Percentiles rank a stretch among this genome's conserved stretches.
phyloP scores from a whole-genome alignment of 495 filamentous ascomycete genomes.

The Pyronema omphalodes region DNA sequence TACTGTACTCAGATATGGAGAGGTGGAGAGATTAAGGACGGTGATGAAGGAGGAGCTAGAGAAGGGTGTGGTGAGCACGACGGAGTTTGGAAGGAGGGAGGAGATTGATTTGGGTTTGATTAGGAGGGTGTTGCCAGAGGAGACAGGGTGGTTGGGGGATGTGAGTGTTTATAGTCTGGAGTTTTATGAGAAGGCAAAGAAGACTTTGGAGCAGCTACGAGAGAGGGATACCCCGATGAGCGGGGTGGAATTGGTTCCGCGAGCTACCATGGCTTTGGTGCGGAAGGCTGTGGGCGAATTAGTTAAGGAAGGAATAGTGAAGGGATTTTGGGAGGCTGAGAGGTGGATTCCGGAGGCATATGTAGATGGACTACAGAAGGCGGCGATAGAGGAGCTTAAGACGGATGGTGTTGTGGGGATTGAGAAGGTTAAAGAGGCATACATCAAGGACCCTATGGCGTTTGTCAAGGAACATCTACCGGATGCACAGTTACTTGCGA shows the following conservation, averaged over 20 bases:
- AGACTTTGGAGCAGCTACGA: background rate
- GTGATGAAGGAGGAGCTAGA: conserved; percentile 8
- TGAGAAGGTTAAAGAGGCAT: conserved; percentile 10
- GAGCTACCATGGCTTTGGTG: background rate
- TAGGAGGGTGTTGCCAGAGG: background rate
- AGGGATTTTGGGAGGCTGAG: background rate
- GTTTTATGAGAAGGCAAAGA: background rate
- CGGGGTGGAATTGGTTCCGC: background rate
- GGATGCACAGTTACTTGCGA: conserved; percentile 8
- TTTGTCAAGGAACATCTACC: conserved; percentile 13
- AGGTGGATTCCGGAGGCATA: background rate
- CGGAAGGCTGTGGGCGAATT: background rate
- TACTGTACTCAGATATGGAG: conserved; percentile 8
- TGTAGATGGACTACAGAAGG: background rate
- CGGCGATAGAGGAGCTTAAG: background rate
- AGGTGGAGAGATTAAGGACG: conserved; percentile 12
- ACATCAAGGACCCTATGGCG: conserved; percentile 7
- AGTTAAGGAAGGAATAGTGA: background rate
- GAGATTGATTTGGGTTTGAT: conserved; percentile 12
- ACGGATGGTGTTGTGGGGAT: background rate
- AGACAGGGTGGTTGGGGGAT: conserved; percentile 4
- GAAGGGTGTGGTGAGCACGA: conserved; percentile 10
- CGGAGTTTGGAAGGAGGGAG: conserved; percentile 13
- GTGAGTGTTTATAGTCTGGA: conserved; percentile 2
- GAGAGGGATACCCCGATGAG: background rate